Evolutionary conservation across 805 yeast genomes (phyloP), one percentile per base, ranked within the genome.

Genomic region (Vanderwaltozyma yarrowii): DNA sequence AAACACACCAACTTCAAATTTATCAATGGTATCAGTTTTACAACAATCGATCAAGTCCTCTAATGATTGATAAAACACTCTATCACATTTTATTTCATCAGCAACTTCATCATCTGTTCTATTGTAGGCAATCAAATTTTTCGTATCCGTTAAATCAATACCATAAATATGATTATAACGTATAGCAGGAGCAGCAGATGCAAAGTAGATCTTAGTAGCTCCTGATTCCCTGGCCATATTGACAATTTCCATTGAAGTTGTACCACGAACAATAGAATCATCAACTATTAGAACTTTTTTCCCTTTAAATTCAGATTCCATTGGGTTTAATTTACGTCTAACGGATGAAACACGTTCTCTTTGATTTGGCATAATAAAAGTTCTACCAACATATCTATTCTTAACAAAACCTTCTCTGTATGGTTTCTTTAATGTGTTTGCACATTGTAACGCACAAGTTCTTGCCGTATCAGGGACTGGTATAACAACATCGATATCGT

Each of bases 151-250:
- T 44, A 92, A 73, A 66, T 92, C 98, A 48, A 92, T 92, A 60
- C 98, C 98, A 61, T 92, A 92, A 42, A 92, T 86, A 59, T 92
- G 98, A 65, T 92, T 92, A 64, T 69, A 77, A 62, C 98, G 76
- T 52, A 92, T 92, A n/a, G 96, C 94, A 21, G 98, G 98, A 13
- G 98, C 94, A 56, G 96, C 92, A 19, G 95, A 84, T 0, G 98
- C 98, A 61, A 92, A 81, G 59, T 76, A 89, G n/a, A 92, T 98
- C 51, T 78, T 80, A 44, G 74, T 78, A 32, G 98, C 98, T 41
- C 98, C 98, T 5, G 97, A 95, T 61, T 92, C 98, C 51, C 82
- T 74, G n/a, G 98, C 98, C 98, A 92, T 92, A 48, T 78, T 81
- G 25, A 92, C 94, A 47, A 92, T 92, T 66, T 92, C 98, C 60